Evolutionary conservation across 768 basidiomycete genomes (phyloP).

Genomic region (Mycena rebaudengoi): DNA sequence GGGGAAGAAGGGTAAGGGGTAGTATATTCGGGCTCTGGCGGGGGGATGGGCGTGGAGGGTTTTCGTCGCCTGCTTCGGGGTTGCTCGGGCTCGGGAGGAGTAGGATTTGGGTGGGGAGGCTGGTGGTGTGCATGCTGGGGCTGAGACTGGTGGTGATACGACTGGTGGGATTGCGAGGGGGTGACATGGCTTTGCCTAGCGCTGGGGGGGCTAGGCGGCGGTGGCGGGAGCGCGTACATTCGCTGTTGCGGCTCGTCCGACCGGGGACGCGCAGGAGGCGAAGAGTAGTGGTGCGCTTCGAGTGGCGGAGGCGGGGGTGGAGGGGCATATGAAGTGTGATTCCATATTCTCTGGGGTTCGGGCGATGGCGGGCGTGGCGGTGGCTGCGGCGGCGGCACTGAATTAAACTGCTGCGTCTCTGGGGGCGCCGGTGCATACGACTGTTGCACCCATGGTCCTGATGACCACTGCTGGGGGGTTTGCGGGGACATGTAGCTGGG

Average conservation of each 20-base stretch:
- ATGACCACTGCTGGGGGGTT: conserved; percentile 23
- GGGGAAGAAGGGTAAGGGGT: conserved; percentile 7
- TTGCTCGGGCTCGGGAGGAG: conserved; percentile 8
- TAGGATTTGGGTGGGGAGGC: conserved; percentile 9
- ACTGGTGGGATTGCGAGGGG: background rate
- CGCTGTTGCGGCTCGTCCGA: conserved; percentile 18
- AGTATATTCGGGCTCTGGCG: background rate
- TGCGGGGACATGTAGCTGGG: conserved; percentile 18
- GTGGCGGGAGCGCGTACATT: conserved; percentile 14
- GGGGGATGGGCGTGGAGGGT: conserved; percentile 19
- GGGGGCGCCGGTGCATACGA: conserved; percentile 18
- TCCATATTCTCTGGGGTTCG: conserved; percentile 10
- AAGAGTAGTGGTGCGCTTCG: conserved; percentile 13
- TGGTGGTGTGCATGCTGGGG: conserved; percentile 6
- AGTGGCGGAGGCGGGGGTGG: conserved; percentile 18
- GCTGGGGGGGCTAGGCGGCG: conserved; percentile 18
- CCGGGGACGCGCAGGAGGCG: conserved; percentile 17
- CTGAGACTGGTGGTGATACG: conserved; percentile 20
- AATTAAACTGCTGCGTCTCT: conserved; percentile 16
- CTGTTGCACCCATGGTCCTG: conserved; percentile 18
- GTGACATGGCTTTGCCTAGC: background rate
- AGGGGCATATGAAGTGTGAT: conserved; percentile 15
- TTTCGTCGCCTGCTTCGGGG: conserved; percentile 9
- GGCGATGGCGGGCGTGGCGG: background rate
- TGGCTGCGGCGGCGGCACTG: conserved; percentile 1